A percentile compares a stretch with the other conserved stretches of the same genome.
phyloP scores from a whole-genome alignment of 805 yeast genomes.

The Wickerhamiella cacticola region DNA sequence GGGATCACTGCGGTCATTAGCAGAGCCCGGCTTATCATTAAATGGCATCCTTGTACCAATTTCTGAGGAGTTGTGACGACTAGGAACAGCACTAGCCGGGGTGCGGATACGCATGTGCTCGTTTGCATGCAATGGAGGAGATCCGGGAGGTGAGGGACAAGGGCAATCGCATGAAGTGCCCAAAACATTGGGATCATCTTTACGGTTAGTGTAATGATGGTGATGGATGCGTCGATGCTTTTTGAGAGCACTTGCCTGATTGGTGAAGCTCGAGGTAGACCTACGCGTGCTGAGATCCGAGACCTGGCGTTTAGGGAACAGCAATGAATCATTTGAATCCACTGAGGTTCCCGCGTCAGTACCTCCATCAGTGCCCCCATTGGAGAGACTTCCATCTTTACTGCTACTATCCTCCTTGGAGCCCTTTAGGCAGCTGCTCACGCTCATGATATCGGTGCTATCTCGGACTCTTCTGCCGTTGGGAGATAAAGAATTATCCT shows the following conservation, averaged over 20 bases:
- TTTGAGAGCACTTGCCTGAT: slow-evolving; percentile 14
- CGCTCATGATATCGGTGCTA: not conserved
- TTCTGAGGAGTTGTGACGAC: slow-evolving; percentile 21
- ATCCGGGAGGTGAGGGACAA: slow-evolving; percentile 21
- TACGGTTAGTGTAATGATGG: slow-evolving; percentile 11
- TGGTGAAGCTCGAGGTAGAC: slow-evolving; percentile 12
- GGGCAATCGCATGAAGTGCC: slow-evolving; percentile 24
- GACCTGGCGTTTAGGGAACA: slow-evolving; percentile 14
- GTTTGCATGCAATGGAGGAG: slow-evolving; percentile 21
- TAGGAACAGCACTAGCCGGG: slow-evolving; percentile 27
- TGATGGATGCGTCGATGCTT: slow-evolving; percentile 9
- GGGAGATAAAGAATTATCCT: not conserved
- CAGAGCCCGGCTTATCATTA: slow-evolving; percentile 12
- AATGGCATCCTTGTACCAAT: slow-evolving; percentile 27
- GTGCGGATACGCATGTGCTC: slow-evolving; percentile 28
- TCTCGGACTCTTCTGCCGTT: not conserved
- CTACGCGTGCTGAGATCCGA: not conserved
- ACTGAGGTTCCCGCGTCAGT: not conserved
- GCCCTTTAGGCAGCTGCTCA: not conserved
- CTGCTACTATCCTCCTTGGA: not conserved
- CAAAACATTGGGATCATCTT: slow-evolving; percentile 16
- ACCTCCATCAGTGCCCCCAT: not conserved
- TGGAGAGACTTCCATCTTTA: not conserved
- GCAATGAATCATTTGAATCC: slow-evolving; percentile 8
- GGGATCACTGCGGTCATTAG: slow-evolving; percentile 7